phyloP scores from a whole-genome alignment of 495 filamentous ascomycete species.

The Penicillium cataractarum region DNA sequence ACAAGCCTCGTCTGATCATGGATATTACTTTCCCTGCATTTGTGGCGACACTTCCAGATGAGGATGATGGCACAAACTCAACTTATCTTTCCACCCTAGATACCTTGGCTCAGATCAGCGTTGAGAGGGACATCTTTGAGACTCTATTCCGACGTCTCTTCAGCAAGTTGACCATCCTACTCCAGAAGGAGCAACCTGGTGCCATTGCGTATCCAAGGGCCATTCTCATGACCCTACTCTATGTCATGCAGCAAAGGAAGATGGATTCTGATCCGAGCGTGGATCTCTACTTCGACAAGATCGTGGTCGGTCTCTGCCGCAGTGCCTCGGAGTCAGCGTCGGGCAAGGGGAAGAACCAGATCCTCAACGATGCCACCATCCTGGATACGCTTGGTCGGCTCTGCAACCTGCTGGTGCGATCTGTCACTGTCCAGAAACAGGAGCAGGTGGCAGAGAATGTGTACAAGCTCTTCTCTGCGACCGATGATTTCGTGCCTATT shows the following conservation, averaged over 20 bases:
- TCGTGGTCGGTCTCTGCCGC: slow-evolving; percentile 56
- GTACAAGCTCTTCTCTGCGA: slow-evolving; percentile 57
- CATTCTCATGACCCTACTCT: slow-evolving; percentile 66
- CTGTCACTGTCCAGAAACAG: slow-evolving; percentile 57
- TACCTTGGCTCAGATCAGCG: slow-evolving; percentile 67
- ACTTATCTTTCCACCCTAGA: slow-evolving; percentile 64
- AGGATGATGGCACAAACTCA: slow-evolving; percentile 44
- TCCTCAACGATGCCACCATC: slow-evolving; percentile 57
- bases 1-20: slow-evolving; percentile 68
- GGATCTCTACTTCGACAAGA: slow-evolving; percentile 62
- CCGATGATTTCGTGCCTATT: slow-evolving; percentile 41
- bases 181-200: slow-evolving; percentile 55
- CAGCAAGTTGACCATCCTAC: slow-evolving; percentile 63
- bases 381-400: slow-evolving; percentile 67
- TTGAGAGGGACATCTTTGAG: slow-evolving; percentile 67
- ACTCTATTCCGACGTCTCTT: slow-evolving; percentile 68
- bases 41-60: slow-evolving; percentile 69
- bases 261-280: slow-evolving; percentile 52
- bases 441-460: slow-evolving; percentile 55
- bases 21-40: slow-evolving; percentile 75
- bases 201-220: slow-evolving; percentile 58
- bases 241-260: slow-evolving; percentile 61
- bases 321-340: slow-evolving; percentile 48
- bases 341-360: slow-evolving; percentile 42
- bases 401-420: slow-evolving; percentile 61